A percentile compares a stretch with the other conserved stretches of the same genome.
These are phyloP conservation scores for Umbilicaria muhlenbergii DNA, from an alignment of 495 filamentous ascomycete genomes.

Conservation along the genomic window DNA sequence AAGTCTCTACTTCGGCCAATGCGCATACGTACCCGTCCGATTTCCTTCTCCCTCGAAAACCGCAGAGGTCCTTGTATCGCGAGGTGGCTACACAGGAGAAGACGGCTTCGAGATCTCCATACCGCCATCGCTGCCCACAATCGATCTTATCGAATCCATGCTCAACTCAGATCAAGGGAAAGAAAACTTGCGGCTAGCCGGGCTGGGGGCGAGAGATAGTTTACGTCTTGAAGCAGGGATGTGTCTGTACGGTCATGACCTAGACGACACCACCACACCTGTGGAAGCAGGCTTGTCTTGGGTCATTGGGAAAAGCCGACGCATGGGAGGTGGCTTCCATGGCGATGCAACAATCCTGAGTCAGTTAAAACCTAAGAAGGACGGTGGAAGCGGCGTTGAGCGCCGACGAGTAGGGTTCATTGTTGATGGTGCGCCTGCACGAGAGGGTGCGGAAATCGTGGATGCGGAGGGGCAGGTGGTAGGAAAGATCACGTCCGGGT, in stretches of 20 bases:
- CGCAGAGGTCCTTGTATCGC: constrained; percentile 52
- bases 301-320: constrained; percentile 68
- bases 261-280: constrained; percentile 78
- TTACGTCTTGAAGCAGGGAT: constrained; percentile 90
- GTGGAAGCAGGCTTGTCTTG: constrained; percentile 71
- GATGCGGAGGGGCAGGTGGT: constrained; percentile 21
- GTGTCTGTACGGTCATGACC: constrained; percentile 97
- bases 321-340: constrained; percentile 51
- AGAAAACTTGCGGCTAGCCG: constrained; percentile 59
- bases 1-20: constrained; percentile 68
- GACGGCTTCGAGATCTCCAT: constrained; percentile 96
- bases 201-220: constrained; percentile 80
- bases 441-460: constrained; percentile 75
- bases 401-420: constrained; percentile 67
- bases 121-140: constrained; percentile 31
- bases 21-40: constrained; percentile 35
- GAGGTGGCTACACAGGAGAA: constrained; percentile 92
- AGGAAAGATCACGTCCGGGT: constrained; percentile 72
- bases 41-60: constrained; percentile 17
- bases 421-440: constrained; percentile 73
- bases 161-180: constrained; percentile 22
- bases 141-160: constrained; percentile 44
- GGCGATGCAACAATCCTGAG: constrained; percentile 56
- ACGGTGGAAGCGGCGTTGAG: constrained; percentile 47
- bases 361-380: constrained; percentile 51